A percentile compares a stretch with the other conserved stretches of the same genome.
Evolutionary conservation across 306 rosid species (phyloP).

Genomic region (Boehmeria nivea): DNA sequence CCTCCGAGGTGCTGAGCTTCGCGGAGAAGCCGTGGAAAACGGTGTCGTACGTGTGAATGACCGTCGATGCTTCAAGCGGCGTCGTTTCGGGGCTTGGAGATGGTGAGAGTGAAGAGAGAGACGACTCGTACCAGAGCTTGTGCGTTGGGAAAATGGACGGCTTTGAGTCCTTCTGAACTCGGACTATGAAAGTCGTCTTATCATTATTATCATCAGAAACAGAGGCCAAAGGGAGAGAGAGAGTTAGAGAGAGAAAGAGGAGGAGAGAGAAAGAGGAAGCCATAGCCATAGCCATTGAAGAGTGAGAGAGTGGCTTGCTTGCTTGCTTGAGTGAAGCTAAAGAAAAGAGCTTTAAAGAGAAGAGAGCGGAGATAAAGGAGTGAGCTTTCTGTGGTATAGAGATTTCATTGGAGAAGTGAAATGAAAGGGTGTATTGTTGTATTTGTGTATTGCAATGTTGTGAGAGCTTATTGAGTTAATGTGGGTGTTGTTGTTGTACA

Average conservation of each 20-base stretch:
- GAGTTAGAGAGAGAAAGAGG: slow-evolving; percentile 4
- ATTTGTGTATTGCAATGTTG: too few relatives aligned
- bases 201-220: slow-evolving; percentile 6
- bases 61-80: not conserved
- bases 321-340: too few relatives aligned
- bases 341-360: not conserved
- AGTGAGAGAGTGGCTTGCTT: too few relatives aligned
- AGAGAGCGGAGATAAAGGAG: too few relatives aligned
- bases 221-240: slow-evolving; percentile 6
- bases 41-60: slow-evolving; percentile 64
- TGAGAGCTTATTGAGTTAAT: too few relatives aligned
- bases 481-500: too few relatives aligned
- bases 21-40: slow-evolving; percentile 80
- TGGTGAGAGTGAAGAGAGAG: slow-evolving; percentile 41
- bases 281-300: slow-evolving; percentile 34
- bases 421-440: too few relatives aligned
- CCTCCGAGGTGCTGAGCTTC: slow-evolving; percentile 52
- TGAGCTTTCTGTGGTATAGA: not conserved
- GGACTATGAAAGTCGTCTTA: slow-evolving; percentile 58
- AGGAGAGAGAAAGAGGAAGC: slow-evolving; percentile 24
- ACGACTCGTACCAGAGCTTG: slow-evolving; percentile 66
- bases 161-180: slow-evolving; percentile 53
- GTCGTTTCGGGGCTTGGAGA: too few relatives aligned
- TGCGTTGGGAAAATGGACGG: slow-evolving; percentile 81
- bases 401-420: too few relatives aligned